Evolutionary conservation across 306 rosid species (phyloP).

Genomic region (Inga oerstediana): DNA sequence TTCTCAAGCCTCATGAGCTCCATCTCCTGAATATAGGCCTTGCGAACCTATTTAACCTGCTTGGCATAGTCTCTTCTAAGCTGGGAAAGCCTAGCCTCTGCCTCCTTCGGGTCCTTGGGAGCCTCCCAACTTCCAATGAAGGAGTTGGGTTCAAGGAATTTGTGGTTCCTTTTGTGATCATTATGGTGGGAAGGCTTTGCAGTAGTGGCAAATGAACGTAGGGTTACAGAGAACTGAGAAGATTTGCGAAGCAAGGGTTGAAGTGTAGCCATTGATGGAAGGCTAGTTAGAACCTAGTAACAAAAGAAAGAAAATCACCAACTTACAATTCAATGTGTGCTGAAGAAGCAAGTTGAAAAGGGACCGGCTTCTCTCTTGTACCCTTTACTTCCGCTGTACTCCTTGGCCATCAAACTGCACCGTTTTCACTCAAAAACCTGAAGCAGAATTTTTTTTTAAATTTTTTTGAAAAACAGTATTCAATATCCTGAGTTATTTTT

Average conservation of each 20-base stretch:
- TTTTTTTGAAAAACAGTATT: no score
- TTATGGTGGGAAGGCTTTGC: conserved; percentile 54
- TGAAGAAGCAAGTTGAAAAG: no score
- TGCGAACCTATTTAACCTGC: conserved; percentile 72
- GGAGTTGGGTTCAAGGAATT: conserved; percentile 47
- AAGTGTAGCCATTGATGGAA: conserved; percentile 20
- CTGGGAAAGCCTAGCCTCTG: conserved; percentile 60
- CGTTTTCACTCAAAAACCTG: no score
- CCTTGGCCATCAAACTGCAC: no score
- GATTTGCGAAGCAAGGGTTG: conserved; percentile 16
- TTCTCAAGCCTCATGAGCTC: conserved; percentile 68
- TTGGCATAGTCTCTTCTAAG: conserved; percentile 79
- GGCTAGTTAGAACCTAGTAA: not conserved
- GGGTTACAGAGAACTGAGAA: conserved; percentile 20
- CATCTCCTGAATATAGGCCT: conserved; percentile 67
- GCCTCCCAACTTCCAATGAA: conserved; percentile 74
- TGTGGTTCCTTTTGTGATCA: conserved; percentile 55
- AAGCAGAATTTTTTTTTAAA: no score
- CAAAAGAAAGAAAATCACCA: not conserved
- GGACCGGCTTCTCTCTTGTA: no score
- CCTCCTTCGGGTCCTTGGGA: conserved; percentile 73
- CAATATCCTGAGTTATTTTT: no score
- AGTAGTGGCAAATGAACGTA: conserved; percentile 49
- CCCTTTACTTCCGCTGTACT: no score
- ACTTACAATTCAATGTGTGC: not conserved